Conservation (phyloP, 164 flowering plant genomes). For the Berberis vulgaris region DNA sequence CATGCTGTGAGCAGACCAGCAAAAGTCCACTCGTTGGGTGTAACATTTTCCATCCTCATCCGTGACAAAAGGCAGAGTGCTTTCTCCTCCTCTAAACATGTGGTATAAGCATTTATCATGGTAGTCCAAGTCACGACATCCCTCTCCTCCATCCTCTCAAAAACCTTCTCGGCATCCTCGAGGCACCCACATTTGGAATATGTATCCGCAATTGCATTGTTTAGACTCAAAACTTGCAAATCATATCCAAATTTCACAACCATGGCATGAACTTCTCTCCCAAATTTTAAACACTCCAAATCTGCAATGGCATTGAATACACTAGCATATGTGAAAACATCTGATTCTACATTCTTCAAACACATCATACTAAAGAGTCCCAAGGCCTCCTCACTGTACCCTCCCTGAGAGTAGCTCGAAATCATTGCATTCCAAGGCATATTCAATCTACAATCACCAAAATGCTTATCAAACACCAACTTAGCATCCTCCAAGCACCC, state of each 20-base stretch:
- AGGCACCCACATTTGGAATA: constrained; percentile 55
- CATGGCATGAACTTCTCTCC: constrained; percentile 37
- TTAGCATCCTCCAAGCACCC: constrained; percentile 36
- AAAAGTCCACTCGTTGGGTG: constrained; percentile 46
- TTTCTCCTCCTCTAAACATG: constrained; percentile 29
- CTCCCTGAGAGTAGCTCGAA: constrained; percentile 38
- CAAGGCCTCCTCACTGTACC: constrained; percentile 30
- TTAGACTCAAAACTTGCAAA: constrained; percentile 20
- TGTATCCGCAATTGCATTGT: constrained; percentile 48
- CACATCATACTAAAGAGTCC: constrained; percentile 32
- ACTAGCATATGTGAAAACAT: constrained; percentile 47
- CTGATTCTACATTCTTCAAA: constrained; percentile 24
- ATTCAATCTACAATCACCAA: constrained; percentile 23
- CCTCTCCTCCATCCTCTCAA: constrained; percentile 39
- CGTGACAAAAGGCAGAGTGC: constrained; percentile 32
- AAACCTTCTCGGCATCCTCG: constrained; percentile 41
- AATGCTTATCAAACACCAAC: constrained; percentile 31
- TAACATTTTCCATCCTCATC: constrained; percentile 41
- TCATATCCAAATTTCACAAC: constrained; percentile 32
- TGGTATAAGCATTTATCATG: constrained; percentile 41
- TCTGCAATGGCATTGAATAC: constrained; percentile 39
- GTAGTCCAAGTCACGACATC: constrained; percentile 65
- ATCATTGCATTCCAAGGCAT: constrained; percentile 70
- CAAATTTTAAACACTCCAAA: constrained; percentile 20
- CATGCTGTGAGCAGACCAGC: constrained; percentile 41